Evolutionary conservation across 768 basidiomycete genomes (phyloP).

Genomic region (Termitomyces sp.): DNA sequence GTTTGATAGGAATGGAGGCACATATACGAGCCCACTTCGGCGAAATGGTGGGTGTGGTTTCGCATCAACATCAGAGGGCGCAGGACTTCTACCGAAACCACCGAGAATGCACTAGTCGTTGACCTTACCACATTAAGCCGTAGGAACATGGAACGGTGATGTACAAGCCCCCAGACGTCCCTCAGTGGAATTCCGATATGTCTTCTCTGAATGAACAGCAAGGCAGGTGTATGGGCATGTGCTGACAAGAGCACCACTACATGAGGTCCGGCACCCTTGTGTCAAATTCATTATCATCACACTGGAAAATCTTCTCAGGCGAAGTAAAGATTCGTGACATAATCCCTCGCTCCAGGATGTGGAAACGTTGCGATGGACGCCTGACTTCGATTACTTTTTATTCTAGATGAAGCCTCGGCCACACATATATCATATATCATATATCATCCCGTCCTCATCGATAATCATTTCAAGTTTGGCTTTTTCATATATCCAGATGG

Average conservation of each 20-base stretch:
- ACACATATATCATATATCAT: background rate
- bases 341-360: background rate
- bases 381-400: background rate
- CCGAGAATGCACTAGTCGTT: background rate
- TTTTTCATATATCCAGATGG: background rate
- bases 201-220: background rate
- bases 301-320: background rate
- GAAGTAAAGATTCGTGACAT: background rate
- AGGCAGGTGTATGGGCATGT: background rate
- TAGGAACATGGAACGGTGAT: background rate
- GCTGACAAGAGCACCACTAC: background rate
- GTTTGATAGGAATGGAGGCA: background rate
- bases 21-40: background rate
- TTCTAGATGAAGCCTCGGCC: background rate
- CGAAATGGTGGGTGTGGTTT: slow-evolving; percentile 1
- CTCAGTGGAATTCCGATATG: slow-evolving; percentile 6
- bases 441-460: slow-evolving; percentile 10
- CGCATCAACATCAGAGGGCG: background rate
- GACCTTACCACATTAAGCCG: background rate
- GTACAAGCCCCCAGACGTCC: slow-evolving; percentile 1
- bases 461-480: slow-evolving; percentile 9
- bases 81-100: background rate
- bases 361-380: background rate
- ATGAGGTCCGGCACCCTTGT: background rate
- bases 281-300: background rate